Conservation (phyloP, 495 filamentous ascomycete species). For the Penicillium cataractarum region DNA sequence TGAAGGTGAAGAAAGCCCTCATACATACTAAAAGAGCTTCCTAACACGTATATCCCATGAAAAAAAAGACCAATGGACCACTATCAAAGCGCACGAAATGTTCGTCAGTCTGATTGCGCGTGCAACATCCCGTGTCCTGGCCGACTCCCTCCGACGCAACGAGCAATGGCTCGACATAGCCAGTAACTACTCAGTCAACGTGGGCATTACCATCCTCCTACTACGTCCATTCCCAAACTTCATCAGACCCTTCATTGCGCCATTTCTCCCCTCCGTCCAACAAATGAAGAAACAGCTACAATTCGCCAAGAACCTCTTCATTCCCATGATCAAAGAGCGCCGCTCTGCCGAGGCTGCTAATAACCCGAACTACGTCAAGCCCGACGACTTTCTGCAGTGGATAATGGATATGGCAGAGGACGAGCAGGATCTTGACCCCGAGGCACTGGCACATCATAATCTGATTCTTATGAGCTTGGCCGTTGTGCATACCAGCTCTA, state of each 20-base stretch:
- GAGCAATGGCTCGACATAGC: constrained; percentile 59
- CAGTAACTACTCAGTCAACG: constrained; percentile 56
- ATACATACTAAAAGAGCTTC: background rate
- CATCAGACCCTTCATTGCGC: constrained; percentile 37
- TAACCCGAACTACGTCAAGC: constrained; percentile 30
- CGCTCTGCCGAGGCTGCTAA: constrained; percentile 18
- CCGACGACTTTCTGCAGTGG: constrained; percentile 46
- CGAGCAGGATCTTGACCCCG: constrained; percentile 27
- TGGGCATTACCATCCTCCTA: constrained; percentile 37
- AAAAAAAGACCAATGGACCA: constrained; percentile 30
- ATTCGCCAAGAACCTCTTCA: constrained; percentile 34
- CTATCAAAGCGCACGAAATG: constrained; percentile 29
- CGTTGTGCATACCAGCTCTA: constrained; percentile 39
- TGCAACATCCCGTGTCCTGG: constrained; percentile 59
- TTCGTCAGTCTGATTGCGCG: constrained; percentile 53
- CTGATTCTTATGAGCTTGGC: constrained; percentile 35
- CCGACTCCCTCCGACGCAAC: constrained; percentile 52
- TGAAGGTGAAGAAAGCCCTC: constrained; percentile 22
- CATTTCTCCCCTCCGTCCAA: constrained; percentile 34
- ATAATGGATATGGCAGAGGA: constrained; percentile 40
- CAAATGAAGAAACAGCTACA: constrained; percentile 26
- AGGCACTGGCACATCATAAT: constrained; percentile 33
- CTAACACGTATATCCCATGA: background rate
- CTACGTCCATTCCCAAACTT: constrained; percentile 41
- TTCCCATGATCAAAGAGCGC: constrained; percentile 36